Conservation (phyloP, 345 rosid species). For the Murraya koenigii region DNA sequence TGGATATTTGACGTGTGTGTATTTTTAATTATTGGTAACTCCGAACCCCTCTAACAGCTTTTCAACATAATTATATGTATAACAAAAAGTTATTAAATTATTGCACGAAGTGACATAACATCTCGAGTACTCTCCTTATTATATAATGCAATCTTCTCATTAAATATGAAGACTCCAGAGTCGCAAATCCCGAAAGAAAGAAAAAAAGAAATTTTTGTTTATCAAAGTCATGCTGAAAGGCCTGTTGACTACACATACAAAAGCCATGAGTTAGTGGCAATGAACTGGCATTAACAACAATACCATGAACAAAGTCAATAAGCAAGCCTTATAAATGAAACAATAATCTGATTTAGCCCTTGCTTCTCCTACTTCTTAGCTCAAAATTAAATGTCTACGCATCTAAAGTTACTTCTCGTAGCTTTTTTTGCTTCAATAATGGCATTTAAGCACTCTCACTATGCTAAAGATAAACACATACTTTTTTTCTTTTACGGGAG, state of each 20-base stretch:
- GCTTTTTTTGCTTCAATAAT: background rate
- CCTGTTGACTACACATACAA: background rate
- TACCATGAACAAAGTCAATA: background rate
- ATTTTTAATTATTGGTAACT: too few species aligned
- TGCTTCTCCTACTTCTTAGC: background rate
- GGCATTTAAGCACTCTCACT: background rate
- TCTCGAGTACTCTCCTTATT: too few species aligned
- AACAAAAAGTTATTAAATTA: too few species aligned
- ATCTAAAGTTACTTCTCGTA: background rate
- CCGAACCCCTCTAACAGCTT: too few species aligned
- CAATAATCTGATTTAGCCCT: background rate
- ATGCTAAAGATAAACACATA: background rate
- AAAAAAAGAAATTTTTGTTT: too few species aligned
- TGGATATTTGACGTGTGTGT: too few species aligned
- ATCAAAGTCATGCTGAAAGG: background rate
- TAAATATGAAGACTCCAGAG: too few species aligned
- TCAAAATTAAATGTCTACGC: background rate
- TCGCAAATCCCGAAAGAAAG: too few species aligned
- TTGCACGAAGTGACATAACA: too few species aligned
- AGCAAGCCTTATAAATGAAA: background rate
- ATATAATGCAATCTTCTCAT: too few species aligned
- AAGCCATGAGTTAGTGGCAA: background rate
- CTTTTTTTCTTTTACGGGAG: background rate
- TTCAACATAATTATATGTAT: too few species aligned
- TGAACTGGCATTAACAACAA: background rate